A percentile compares a stretch with the other conserved stretches of the same genome.
phyloP scores from a whole-genome alignment of 345 rosid species.

The Citrus glauca region DNA sequence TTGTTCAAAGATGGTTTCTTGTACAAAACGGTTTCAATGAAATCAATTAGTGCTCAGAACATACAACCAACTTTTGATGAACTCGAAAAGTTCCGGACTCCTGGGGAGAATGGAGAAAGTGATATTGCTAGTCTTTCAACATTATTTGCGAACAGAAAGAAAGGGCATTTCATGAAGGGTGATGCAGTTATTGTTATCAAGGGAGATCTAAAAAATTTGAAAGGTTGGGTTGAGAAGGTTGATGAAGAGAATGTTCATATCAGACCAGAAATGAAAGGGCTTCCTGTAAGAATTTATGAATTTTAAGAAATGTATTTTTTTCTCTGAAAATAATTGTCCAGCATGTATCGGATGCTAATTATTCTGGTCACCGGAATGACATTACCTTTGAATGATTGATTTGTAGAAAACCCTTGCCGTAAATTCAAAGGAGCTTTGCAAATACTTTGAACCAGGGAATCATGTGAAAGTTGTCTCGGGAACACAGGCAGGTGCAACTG shows the following conservation, averaged over 20 bases:
- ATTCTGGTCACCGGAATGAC: neutral
- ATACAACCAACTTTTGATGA: slow-evolving; percentile 94
- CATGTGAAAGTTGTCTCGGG: slow-evolving; percentile 96
- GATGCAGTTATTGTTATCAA: slow-evolving; percentile 91
- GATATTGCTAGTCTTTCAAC: slow-evolving; percentile 79
- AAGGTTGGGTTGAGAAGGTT: slow-evolving; percentile 99
- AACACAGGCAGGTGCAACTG: slow-evolving; percentile 89
- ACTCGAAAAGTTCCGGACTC: slow-evolving; percentile 81
- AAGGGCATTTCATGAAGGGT: slow-evolving; percentile 97
- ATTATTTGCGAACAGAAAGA: slow-evolving; percentile 86
- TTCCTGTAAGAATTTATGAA: slow-evolving; percentile 63
- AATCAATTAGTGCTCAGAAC: slow-evolving; percentile 70
- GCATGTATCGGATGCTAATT: neutral
- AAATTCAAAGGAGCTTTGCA: slow-evolving; percentile 83
- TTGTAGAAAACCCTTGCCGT: slow-evolving; percentile 82
- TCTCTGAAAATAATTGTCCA: neutral
- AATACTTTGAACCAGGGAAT: slow-evolving; percentile 96
- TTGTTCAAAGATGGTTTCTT: slow-evolving; percentile 87
- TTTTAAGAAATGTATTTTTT: neutral
- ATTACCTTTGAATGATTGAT: slow-evolving; percentile 9
- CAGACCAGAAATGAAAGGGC: slow-evolving; percentile 85
- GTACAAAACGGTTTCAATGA: slow-evolving; percentile 79
- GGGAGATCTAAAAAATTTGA: slow-evolving; percentile 88
- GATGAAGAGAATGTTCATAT: slow-evolving; percentile 93
- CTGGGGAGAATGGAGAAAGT: slow-evolving; percentile 74